Conservation (phyloP, 345 rosid genomes). For the Aquilaria malaccensis region DNA sequence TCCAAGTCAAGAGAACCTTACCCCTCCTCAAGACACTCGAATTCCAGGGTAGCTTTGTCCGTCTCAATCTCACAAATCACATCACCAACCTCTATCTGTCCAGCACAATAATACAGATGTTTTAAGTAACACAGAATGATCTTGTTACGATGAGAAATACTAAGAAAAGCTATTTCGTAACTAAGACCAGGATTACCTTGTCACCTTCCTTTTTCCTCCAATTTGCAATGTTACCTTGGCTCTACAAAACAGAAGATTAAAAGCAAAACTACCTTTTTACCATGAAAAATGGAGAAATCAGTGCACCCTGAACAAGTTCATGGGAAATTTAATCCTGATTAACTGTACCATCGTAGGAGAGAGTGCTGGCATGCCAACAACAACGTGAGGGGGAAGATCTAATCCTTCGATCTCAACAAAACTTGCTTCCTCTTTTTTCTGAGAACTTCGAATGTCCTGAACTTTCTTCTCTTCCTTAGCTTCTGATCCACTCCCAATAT, state of each 20-base stretch:
- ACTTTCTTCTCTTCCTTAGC: constrained; percentile 40
- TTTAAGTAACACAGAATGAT: constrained; percentile 3
- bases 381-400: constrained; percentile 76
- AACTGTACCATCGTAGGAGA: constrained; percentile 92
- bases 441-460: constrained; percentile 30
- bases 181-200: constrained; percentile 47
- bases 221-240: constrained; percentile 80
- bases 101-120: constrained; percentile 17
- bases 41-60: constrained; percentile 96
- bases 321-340: constrained; percentile 14
- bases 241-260: constrained; percentile 36
- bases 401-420: constrained; percentile 33
- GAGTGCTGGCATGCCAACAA: constrained; percentile 93
- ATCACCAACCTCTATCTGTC: constrained; percentile 97
- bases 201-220: constrained; percentile 98
- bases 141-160: constrained; percentile 1
- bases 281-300: constrained; percentile 4
- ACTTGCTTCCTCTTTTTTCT: constrained; percentile 29
- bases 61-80: constrained; percentile 97
- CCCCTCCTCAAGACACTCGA: constrained; percentile 97
- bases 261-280: constrained; percentile 17
- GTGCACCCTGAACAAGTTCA: constrained; percentile 12
- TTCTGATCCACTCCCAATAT: constrained; percentile 35
- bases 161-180: background rate
- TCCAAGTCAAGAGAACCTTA: constrained; percentile 20